phyloP scores from a whole-genome alignment of 345 rosid genomes.

The Pugionium dolabratum region DNA sequence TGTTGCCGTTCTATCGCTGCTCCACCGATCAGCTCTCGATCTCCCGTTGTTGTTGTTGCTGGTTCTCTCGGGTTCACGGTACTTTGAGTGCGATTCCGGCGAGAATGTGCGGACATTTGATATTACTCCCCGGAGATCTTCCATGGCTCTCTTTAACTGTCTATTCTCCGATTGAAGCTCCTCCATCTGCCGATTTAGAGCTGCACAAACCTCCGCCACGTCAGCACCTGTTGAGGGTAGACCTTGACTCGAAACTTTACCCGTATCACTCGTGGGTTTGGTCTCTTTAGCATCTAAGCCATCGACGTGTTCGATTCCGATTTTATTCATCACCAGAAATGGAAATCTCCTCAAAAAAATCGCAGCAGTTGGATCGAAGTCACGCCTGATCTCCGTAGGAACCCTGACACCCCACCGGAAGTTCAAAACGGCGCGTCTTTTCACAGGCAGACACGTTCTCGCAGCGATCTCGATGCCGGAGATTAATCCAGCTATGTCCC shows the following conservation, averaged over 20 bases:
- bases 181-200: slow-evolving; percentile 65
- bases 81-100: slow-evolving; percentile 41
- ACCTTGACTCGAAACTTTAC: slow-evolving; percentile 26
- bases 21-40: slow-evolving; percentile 46
- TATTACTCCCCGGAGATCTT: slow-evolving; percentile 66
- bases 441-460: slow-evolving; percentile 67
- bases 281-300: slow-evolving; percentile 30
- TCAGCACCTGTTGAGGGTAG: slow-evolving; percentile 33
- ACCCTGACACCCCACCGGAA: slow-evolving; percentile 94
- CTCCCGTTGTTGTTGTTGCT: slow-evolving; percentile 39
- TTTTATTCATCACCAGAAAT: slow-evolving; percentile 78
- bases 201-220: slow-evolving; percentile 53
- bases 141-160: slow-evolving; percentile 62
- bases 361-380: slow-evolving; percentile 47
- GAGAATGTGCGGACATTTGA: slow-evolving; percentile 28
- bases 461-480: slow-evolving; percentile 78
- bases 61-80: slow-evolving; percentile 49
- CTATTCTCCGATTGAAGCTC: slow-evolving; percentile 66
- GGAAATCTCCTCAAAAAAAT: slow-evolving; percentile 64
- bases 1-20: slow-evolving; percentile 45
- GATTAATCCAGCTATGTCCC: slow-evolving; percentile 46
- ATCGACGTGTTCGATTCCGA: slow-evolving; percentile 82
- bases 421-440: slow-evolving; percentile 60
- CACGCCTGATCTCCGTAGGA: slow-evolving; percentile 58
- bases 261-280: slow-evolving; percentile 13